A percentile compares a stretch with the other conserved stretches of the same genome.
Conservation (phyloP, 352 stramenopile species). For the Phytophthora cactorum region DNA sequence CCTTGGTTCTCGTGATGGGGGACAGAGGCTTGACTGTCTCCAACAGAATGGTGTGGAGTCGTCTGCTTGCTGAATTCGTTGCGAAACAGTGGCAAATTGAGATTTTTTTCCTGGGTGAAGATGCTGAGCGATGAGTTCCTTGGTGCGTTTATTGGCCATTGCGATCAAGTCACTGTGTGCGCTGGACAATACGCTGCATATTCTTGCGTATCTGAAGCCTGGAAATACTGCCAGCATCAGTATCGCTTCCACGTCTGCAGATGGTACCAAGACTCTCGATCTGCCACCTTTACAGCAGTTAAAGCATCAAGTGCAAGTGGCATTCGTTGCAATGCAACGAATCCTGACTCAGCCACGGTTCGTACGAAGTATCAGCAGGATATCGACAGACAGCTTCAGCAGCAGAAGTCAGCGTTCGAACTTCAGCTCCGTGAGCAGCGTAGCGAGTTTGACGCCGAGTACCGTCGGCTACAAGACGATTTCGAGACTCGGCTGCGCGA, state of each 20-base stretch:
- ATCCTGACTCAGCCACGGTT: background rate
- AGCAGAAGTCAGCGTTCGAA: background rate
- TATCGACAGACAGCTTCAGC: background rate
- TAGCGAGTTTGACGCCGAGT: background rate
- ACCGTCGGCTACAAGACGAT: background rate
- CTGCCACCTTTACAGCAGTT: background rate
- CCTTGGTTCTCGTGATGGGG: background rate
- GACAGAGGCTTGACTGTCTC: background rate
- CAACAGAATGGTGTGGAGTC: background rate
- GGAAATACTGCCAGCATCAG: background rate
- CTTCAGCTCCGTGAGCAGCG: background rate
- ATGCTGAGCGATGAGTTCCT: background rate
- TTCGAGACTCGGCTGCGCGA: background rate
- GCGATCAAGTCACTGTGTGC: background rate
- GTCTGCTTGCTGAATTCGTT: background rate
- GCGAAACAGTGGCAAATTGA: background rate
- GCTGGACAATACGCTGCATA: background rate
- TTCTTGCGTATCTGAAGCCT: background rate
- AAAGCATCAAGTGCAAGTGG: background rate
- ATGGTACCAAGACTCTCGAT: background rate
- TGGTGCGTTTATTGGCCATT: background rate
- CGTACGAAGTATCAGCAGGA: background rate
- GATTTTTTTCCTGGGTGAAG: background rate
- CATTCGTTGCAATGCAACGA: background rate
- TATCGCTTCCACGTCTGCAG: background rate